These are phyloP conservation scores for Nicotiana sylvestris DNA, from an alignment of 257 asterid genomes.

Conservation along the genomic window DNA sequence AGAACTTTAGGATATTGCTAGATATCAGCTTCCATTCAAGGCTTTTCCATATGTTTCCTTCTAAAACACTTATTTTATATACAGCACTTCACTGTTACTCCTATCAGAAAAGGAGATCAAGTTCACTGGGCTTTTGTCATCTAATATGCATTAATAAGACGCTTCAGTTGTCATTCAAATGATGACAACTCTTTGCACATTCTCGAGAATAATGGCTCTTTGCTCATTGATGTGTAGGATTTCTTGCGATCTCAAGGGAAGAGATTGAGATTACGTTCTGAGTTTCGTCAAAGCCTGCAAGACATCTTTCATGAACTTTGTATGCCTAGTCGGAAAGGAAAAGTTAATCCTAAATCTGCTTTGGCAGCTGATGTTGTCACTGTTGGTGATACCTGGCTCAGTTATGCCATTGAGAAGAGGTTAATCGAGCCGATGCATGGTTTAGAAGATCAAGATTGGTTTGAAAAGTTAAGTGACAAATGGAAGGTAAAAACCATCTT, in stretches of 20 bases:
- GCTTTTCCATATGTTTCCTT: neutral
- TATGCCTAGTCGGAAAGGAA: constrained; percentile 42
- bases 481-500: constrained; percentile 67
- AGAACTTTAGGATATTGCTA: neutral
- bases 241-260: constrained; percentile 82
- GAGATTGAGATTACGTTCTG: constrained; percentile 56
- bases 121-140: neutral
- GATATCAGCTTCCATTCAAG: neutral
- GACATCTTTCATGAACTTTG: constrained; percentile 68
- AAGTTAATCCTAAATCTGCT: constrained; percentile 53
- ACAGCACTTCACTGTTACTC: neutral
- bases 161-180: neutral
- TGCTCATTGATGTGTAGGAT: constrained; percentile 42
- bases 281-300: constrained; percentile 59
- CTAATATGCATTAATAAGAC: neutral
- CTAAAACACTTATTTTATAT: neutral
- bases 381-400: constrained; percentile 89
- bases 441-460: constrained; percentile 75
- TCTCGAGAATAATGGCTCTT: constrained; percentile 14
- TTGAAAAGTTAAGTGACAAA: constrained; percentile 52
- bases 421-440: constrained; percentile 70
- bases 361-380: constrained; percentile 72
- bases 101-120: neutral
- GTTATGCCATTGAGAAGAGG: constrained; percentile 61
- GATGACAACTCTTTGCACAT: neutral